These are phyloP conservation scores for Harrya chromipes DNA, from an alignment of 768 basidiomycete genomes.

Conservation along the genomic window DNA sequence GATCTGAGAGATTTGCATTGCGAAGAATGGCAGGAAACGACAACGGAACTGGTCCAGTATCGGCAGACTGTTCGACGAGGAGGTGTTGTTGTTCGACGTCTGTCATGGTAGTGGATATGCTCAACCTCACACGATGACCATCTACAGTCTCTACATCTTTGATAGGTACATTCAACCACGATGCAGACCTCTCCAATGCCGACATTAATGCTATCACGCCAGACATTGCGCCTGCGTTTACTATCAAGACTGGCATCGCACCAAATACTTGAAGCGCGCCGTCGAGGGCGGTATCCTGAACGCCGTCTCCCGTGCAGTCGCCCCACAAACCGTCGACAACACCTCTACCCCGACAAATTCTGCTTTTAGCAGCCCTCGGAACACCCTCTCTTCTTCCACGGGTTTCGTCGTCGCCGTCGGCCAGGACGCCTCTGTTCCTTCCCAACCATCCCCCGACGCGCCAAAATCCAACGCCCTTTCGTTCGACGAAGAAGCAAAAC, in stretches of 20 bases:
- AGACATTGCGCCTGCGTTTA: slow-evolving; percentile 93
- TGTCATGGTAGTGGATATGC: too few species aligned
- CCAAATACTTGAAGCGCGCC: slow-evolving; percentile 68
- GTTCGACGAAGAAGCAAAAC: slow-evolving; percentile 96
- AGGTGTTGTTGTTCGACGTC: not conserved
- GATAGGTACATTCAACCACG: slow-evolving; percentile 53
- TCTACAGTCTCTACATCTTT: slow-evolving; percentile 90
- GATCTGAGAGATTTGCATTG: slow-evolving; percentile 49
- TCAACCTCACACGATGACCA: slow-evolving; percentile 85
- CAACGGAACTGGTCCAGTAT: slow-evolving; percentile 42
- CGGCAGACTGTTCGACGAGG: not conserved
- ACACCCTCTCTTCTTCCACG: slow-evolving; percentile 60
- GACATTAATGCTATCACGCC: not conserved
- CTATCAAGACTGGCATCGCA: slow-evolving; percentile 94
- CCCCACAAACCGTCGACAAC: slow-evolving; percentile 29
- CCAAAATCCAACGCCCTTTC: slow-evolving; percentile 57
- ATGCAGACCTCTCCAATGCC: not conserved
- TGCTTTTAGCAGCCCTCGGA: slow-evolving; percentile 54
- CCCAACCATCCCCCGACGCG: slow-evolving; percentile 7
- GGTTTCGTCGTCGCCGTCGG: slow-evolving; percentile 66
- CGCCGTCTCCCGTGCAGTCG: slow-evolving; percentile 74
- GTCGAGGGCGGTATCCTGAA: slow-evolving; percentile 70
- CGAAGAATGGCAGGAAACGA: slow-evolving; percentile 73
- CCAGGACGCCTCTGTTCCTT: slow-evolving; percentile 39
- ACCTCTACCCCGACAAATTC: slow-evolving; percentile 35